Conservation (phyloP, 768 basidiomycete species). For the Neoboletus subvelutipes region DNA sequence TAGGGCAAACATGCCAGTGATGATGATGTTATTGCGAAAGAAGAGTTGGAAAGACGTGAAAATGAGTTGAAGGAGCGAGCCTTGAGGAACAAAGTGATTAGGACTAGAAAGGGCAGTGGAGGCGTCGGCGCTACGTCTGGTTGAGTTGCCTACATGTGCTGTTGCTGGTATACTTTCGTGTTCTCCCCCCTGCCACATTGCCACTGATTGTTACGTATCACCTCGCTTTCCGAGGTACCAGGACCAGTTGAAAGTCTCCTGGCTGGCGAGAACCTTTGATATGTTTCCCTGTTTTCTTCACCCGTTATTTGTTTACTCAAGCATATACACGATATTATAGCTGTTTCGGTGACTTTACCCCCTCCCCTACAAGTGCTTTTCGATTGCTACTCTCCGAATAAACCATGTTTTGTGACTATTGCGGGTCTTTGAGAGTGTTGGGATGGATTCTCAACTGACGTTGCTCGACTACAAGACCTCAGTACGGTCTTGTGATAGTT, state of each 20-base stretch:
- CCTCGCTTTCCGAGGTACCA: conserved; percentile 24
- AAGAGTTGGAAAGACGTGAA: conserved; percentile 66
- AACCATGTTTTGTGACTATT: conserved; percentile 14
- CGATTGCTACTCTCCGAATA: conserved; percentile 22
- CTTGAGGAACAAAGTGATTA: conserved; percentile 77
- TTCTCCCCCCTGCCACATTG: conserved; percentile 13
- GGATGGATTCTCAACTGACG: neutral
- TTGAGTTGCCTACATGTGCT: conserved; percentile 15
- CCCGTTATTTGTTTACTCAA: conserved; percentile 21
- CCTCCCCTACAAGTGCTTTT: conserved; percentile 16
- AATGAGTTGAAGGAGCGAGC: conserved; percentile 82
- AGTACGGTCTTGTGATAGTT: too few relatives aligned
- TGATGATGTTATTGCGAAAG: conserved; percentile 16
- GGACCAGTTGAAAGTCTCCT: conserved; percentile 24
- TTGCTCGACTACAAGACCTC: neutral
- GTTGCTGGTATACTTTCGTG: conserved; percentile 21
- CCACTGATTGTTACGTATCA: conserved; percentile 24
- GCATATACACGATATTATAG: conserved; percentile 20
- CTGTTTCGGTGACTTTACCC: conserved; percentile 13
- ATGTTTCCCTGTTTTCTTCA: conserved; percentile 13
- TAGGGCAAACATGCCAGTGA: conserved; percentile 16
- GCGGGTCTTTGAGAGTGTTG: neutral
- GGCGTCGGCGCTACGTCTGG: conserved; percentile 19
- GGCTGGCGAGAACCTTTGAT: conserved; percentile 21
- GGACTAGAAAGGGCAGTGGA: conserved; percentile 57